Base-by-base conservation (phyloP, 2,329 filamentous ascomycete genomes). In the Penicillium sclerotigenum region DNA sequence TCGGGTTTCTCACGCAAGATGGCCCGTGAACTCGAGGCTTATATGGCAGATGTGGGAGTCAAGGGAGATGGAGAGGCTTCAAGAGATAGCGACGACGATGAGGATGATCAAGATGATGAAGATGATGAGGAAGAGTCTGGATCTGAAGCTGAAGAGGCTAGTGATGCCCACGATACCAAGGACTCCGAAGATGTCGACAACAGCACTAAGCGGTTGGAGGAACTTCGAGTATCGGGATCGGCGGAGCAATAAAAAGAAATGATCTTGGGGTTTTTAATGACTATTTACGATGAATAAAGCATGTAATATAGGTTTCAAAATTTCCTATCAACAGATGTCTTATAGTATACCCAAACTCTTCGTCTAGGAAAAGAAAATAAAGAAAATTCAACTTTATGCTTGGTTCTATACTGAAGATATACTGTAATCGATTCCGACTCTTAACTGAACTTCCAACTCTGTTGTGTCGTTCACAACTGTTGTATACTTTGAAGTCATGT, bases 1-100 rank as follows among this genome's bases (percentile, higher is more conserved):
- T 96, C 91, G 2, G 94, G 94, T 0, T 97, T 99, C 73, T 96
- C 91, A 20, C 95, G 88, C 79, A 97, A 96, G 77, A 96, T 97
- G 88, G 84, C 91, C 16, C 96, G 94, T 73, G 94, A 99, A 65
- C 78, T 99, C 16, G 94, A 97, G 70, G 83, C 85, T 10, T 96
- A 96, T 62, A 94, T 99, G 77, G 88, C 91, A 70, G 83, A 86
- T 50, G 81, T 87, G 43, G 84, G 83, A 9, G 80, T 82, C 13
- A 82, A 85, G 59, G 79, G 80, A 3, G 80, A 82, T 64, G 77
- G 79, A 20, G 71, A 69, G 31, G 73, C 69, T 10, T 62, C 64
- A 5, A 68, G 68, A 11, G 66, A 69, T 33, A 64, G 38, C 59
- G 71, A 68, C 33, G 71, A 72, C 16, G 61, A 62, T 6, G 75